These are phyloP conservation scores for Pisolithus microcarpus DNA, from an alignment of 768 basidiomycete genomes.

Conservation along the genomic window DNA sequence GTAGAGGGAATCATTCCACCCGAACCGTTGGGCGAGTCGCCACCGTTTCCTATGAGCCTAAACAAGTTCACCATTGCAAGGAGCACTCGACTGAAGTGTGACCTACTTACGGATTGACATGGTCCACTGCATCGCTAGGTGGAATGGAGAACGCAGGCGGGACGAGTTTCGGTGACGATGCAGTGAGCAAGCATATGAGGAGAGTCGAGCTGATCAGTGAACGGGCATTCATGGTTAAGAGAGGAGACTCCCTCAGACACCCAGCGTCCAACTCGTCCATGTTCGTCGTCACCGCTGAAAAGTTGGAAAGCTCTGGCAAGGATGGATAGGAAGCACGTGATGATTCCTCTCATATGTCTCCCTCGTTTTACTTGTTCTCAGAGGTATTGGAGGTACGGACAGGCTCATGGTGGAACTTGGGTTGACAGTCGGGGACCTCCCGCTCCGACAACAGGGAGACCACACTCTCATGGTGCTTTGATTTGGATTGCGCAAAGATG, in stretches of 20 bases:
- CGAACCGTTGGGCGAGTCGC: constrained; percentile 59
- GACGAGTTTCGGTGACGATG: constrained; percentile 8
- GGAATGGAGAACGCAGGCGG: constrained; percentile 17
- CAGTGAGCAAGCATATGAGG: constrained; percentile 7
- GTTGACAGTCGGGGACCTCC: too few relatives aligned
- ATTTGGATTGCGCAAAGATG: too few relatives aligned
- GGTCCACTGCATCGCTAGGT: constrained; percentile 35
- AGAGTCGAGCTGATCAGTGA: constrained; percentile 12
- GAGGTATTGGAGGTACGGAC: too few relatives aligned
- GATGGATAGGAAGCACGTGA: too few relatives aligned
- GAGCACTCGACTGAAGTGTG: too few relatives aligned
- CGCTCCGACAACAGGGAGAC: too few relatives aligned
- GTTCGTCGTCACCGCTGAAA: neutral
- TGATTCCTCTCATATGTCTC: too few relatives aligned
- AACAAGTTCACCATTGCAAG: neutral
- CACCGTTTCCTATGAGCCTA: constrained; percentile 65
- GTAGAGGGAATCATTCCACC: constrained; percentile 74
- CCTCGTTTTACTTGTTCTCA: too few relatives aligned
- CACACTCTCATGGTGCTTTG: too few relatives aligned
- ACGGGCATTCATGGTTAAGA: constrained; percentile 1
- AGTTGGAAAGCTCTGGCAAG: too few relatives aligned
- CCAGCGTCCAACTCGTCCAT: neutral
- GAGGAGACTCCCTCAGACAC: neutral
- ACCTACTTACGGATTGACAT: constrained; percentile 38
- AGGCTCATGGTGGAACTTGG: too few relatives aligned